Evolutionary conservation across 2,329 filamentous ascomycete species (phyloP), one percentile per base, ranked within the genome.

Genomic region (Ascochyta fabae): DNA sequence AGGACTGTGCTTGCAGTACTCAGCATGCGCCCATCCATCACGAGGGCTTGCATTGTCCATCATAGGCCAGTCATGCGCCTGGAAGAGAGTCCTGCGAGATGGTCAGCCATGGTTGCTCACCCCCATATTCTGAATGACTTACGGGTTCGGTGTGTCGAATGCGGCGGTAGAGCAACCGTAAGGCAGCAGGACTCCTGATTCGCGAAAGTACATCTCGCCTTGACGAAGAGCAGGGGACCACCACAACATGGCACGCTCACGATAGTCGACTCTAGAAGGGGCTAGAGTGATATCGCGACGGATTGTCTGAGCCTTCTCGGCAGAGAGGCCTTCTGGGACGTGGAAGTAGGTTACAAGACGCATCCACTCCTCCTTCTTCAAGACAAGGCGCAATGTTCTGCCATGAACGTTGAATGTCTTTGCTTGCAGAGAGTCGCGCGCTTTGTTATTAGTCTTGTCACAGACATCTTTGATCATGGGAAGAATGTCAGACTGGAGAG

Each of bases 91-190:
- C 5, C 77, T 79, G 12, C 6, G 12, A 27, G 4, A 19, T 16
- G 10, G 23, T 56, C 29, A 59, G 43, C 16, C 13, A 47, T 29
- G n/a, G 6, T 15, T 12, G 9, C 26, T 24, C 12, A 6, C 19
- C 13, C 10, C 9, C 16, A 13, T 19, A 2, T 15, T 26, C 13
- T 9, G 6, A n/a, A 33, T 19, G 13, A 71, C 77, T 64, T 50
- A 80, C 77, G 77, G 77, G 61, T 81, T 80, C 1, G 77, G 78
- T 1, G 55, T 66, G 8, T 65, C 54, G 53, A 79, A 80, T 0
- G 64, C 62, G 2, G 60, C 31, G 3, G 61, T 53, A 4, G 72
- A 70, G 2, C 52, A 29, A 1, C 76, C 76, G 65, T 78, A 80
- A 1, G 78, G 79, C 4, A 80, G 58, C 2, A 81, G 56, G 3